Evolutionary conservation across 2,329 filamentous ascomycete species (phyloP), one percentile per base, ranked within the genome.

Genomic region (Pestalotiopsis sp.): DNA sequence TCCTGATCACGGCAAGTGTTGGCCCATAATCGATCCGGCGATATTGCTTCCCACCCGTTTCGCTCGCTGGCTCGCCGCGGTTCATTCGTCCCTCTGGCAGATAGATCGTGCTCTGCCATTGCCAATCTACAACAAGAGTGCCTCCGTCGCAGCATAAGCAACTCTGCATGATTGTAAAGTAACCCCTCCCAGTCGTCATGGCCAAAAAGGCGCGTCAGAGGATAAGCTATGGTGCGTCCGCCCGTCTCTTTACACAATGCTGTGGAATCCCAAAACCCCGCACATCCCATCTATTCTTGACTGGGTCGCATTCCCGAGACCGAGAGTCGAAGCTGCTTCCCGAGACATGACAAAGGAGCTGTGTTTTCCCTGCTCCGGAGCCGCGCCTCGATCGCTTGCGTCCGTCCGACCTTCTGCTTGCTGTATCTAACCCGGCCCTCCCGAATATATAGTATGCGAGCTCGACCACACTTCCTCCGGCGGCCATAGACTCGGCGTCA

Each of bases 401-500:
- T 57, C 68, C 60, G 49, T 66, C 25, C 62, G 52, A 52, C 27
- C 38, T 60, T 38, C 64, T 23, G 76, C 66, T 60, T 13, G 25
- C 25, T 23, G 69, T 27, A 72, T 63, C 68, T 69, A 60, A 71
- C 64, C 61, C 58, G 65, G 68, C 31, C 4, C 17, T 64, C 57
- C 7, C 41, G 20, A 57, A 73, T 36, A 31, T 67, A 25, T 73
- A 90, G 87, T 90, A 76, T 85, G 90, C 76, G 87, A 89, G 77
- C 85, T 87, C 71, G 86, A 86, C 71, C 86, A 87, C 75, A 84
- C 86, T 58, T 87, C 86, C 63, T 84, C 81, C 59, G 94, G 93
- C 73, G 95, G 95, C 68, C 96, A 99, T 84, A 88, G 95, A 75
- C 90, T 98, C 68, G 96, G 96, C 72, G 94, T 99, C 75, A 98